Conservation (phyloP, 352 stramenopile species). For the Hyaloperonospora arabidopsidis region DNA sequence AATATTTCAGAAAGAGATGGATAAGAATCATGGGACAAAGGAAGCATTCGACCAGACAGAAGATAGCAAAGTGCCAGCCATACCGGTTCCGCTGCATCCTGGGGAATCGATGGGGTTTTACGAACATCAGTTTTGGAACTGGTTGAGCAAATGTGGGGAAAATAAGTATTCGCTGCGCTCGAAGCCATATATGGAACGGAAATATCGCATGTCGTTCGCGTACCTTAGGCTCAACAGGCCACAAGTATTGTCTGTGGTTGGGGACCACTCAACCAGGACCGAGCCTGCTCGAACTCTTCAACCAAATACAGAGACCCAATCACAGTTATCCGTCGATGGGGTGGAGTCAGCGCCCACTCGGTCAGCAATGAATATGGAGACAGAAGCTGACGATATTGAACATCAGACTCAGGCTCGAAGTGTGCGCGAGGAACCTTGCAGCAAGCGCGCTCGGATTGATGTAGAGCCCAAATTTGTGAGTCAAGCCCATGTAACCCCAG, state of each 20-base stretch:
- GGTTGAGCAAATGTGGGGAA: conserved; percentile 15
- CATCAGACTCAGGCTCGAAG: neutral
- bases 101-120: conserved; percentile 25
- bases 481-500: neutral
- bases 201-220: conserved; percentile 22
- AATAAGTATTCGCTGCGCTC: conserved; percentile 18
- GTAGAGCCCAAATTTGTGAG: neutral
- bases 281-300: neutral
- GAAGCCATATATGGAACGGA: conserved; percentile 14
- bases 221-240: conserved; percentile 12
- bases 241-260: neutral
- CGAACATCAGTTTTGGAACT: conserved; percentile 24
- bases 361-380: conserved; percentile 9
- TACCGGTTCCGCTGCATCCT: conserved; percentile 20
- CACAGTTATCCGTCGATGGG: conserved; percentile 8
- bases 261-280: neutral
- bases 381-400: conserved; percentile 1
- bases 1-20: conserved; percentile 13
- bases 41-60: neutral
- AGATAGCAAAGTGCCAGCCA: conserved; percentile 4
- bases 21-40: neutral
- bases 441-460: conserved; percentile 16
- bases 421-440: conserved; percentile 1
- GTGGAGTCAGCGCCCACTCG: conserved; percentile 11
- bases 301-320: conserved; percentile 5